These are phyloP conservation scores for Marasmius fiardii DNA, from an alignment of 1,284 basidiomycete species.

Conservation along the genomic window DNA sequence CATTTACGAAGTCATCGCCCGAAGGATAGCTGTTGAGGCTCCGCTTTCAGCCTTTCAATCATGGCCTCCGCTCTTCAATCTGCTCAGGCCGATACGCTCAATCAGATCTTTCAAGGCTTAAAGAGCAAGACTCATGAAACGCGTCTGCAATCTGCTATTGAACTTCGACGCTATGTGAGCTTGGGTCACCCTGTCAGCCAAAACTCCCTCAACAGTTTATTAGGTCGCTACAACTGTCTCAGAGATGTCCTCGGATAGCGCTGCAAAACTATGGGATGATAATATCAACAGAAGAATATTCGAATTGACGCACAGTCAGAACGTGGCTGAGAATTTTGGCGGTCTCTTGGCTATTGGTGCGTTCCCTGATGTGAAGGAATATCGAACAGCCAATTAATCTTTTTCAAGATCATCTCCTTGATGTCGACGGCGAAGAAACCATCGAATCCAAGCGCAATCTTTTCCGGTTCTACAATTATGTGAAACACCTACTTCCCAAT, in stretches of 20 bases:
- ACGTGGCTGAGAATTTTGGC: conserved; percentile 73
- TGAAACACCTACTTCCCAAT: conserved; percentile 82
- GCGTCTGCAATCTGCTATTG: conserved; percentile 61
- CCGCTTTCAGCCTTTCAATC: background rate
- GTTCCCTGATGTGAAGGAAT: conserved; percentile 21
- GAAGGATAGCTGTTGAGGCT: background rate
- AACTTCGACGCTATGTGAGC: conserved; percentile 69
- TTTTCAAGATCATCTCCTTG: conserved; percentile 62
- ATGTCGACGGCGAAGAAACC: conserved; percentile 69
- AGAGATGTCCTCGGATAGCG: conserved; percentile 75
- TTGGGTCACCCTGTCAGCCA: conserved; percentile 9
- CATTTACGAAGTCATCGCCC: no score
- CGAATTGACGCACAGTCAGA: conserved; percentile 80
- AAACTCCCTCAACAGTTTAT: conserved; percentile 1
- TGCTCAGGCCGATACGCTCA: conserved; percentile 57
- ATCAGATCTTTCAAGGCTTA: conserved; percentile 62
- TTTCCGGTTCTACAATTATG: conserved; percentile 90
- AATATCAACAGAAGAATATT: conserved; percentile 77
- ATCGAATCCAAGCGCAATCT: conserved; percentile 75
- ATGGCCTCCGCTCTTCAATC: conserved; percentile 60
- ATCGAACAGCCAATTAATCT: conserved; percentile 17
- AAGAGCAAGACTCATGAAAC: conserved; percentile 60
- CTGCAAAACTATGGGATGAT: conserved; percentile 79
- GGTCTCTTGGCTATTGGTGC: conserved; percentile 81
- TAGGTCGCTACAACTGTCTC: conserved; percentile 70